Base-by-base conservation (phyloP, 1,284 basidiomycete genomes). In the Marasmius oreades region DNA sequence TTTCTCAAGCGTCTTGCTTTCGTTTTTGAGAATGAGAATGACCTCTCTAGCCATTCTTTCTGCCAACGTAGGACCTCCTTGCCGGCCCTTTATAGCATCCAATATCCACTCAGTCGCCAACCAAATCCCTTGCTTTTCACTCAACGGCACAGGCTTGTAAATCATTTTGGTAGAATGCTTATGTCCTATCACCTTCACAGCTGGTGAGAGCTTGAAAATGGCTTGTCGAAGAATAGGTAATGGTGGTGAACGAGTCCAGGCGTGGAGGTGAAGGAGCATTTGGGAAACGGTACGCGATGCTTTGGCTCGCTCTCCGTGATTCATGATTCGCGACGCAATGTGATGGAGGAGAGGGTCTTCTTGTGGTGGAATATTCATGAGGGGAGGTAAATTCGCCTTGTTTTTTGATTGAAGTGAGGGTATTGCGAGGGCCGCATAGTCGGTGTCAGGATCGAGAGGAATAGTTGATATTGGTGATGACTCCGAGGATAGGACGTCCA, bases 161-260 rank as follows among this genome's bases (percentile, higher is more conserved):
- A 85, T 67, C 18, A 75, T 77, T 71, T 92, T 93, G 4, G 83
- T 80, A 1, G 82, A 80, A 46, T 76, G 73, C 52, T 71, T 72
- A 63, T 81, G 79, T 31, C 75, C 79, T 50, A 81, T 67, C 7
- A 72, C 70, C 45, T 77, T 74, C 34, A 93, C 81, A 4, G 85
- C 82, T 1, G 93, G 93, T 1, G 90, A 77, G 1, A 84, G 83
- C 1, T 77, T 68, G 46, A 79, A 66, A 46, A 95, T 72, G 0
- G 92, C 92, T 62, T 84, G 70, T 42, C 86, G 85, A 4, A 95
- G 71, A 58, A 94, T 82, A n/a, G 88, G 89, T 28, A 93, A 74
- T 0, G 92, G 88, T 14, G 85, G 81, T 12, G 82, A 78, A 58
- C 88, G 82, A 7, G 91, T 94, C 59, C 88, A 76, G 8, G 84